A percentile compares a stretch with the other conserved stretches of the same genome.
Evolutionary conservation across 257 asterid genomes (phyloP).

Genomic region (Solanum pinnatisectum): DNA sequence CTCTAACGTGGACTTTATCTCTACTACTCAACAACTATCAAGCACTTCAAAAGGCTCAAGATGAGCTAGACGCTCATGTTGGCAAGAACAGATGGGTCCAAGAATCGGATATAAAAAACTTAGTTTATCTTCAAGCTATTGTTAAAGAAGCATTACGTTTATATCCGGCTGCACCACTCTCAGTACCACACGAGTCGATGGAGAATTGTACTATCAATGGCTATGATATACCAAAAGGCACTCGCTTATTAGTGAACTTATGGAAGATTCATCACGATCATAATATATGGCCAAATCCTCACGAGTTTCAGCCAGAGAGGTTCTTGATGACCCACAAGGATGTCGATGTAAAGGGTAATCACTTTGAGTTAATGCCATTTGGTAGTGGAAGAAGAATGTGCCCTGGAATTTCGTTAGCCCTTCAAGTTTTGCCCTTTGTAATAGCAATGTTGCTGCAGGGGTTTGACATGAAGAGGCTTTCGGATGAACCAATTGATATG

Average conservation of each 20-base stretch:
- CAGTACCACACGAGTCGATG: conserved; percentile 8
- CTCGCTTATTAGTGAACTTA: conserved; percentile 23
- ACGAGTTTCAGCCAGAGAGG: conserved; percentile 38
- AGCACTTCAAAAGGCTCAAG: conserved; percentile 19
- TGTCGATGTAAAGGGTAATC: conserved; percentile 19
- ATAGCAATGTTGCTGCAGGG: conserved; percentile 31
- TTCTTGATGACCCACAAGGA: conserved; percentile 26
- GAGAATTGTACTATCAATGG: conserved; percentile 34
- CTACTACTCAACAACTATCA: conserved; percentile 23
- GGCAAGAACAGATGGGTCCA: conserved; percentile 26
- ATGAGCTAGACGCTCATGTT: conserved; percentile 30
- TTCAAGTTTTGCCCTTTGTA: conserved; percentile 11
- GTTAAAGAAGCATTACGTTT: conserved; percentile 45
- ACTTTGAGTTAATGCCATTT: conserved; percentile 46
- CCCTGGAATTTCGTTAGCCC: conserved; percentile 21
- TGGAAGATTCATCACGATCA: conserved; percentile 46
- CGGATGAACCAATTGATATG: conserved; percentile 29
- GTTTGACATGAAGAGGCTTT: conserved; percentile 16
- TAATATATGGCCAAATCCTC: conserved; percentile 38
- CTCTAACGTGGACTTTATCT: conserved; percentile 35
- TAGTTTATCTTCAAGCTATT: conserved; percentile 37
- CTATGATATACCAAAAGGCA: conserved; percentile 31
- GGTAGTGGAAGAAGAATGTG: conserved; percentile 47
- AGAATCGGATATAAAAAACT: conserved; percentile 28
- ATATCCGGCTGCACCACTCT: conserved; percentile 22